These are phyloP conservation scores for Pterocarpus santalinus DNA, from an alignment of 306 rosid species.

Conservation along the genomic window DNA sequence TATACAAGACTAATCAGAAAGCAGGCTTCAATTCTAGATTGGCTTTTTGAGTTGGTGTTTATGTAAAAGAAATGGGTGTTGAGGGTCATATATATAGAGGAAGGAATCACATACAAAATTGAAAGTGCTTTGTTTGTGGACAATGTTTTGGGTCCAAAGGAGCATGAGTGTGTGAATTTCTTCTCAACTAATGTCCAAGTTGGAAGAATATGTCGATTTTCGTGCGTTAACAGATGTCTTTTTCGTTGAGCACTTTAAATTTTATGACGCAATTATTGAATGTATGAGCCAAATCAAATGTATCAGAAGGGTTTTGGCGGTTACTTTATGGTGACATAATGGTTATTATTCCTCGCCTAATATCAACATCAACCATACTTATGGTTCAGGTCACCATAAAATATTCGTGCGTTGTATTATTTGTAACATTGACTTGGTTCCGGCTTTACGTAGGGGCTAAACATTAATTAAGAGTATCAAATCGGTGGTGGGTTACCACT, in stretches of 20 bases:
- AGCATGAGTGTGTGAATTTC: conserved; percentile 21
- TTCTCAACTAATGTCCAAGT: conserved; percentile 49
- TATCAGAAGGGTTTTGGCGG: conserved; percentile 10
- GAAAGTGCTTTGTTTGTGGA: conserved; percentile 36
- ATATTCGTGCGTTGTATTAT: background rate
- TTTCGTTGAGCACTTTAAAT: background rate
- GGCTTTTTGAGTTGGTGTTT: conserved; percentile 14
- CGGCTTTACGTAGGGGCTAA: conserved; percentile 45
- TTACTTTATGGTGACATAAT: conserved; percentile 38
- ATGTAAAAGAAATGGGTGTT: background rate
- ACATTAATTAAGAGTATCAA: conserved; percentile 42
- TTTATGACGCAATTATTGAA: conserved; percentile 26
- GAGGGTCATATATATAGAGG: conserved; percentile 37
- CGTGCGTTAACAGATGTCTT: conserved; percentile 42
- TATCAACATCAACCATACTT: conserved; percentile 44
- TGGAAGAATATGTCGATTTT: conserved; percentile 46
- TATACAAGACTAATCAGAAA: background rate
- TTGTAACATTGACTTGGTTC: conserved; percentile 42
- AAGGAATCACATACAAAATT: background rate
- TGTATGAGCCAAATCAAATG: conserved; percentile 27
- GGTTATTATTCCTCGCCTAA: conserved; percentile 2
- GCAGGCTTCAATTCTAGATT: background rate
- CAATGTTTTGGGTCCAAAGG: conserved; percentile 45
- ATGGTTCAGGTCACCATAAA: conserved; percentile 30
- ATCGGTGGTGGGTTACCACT: conserved; percentile 39